Evolutionary conservation across 305 asterid genomes (phyloP), one percentile per base, ranked within the genome.

Genomic region (Rubia tinctorum): DNA sequence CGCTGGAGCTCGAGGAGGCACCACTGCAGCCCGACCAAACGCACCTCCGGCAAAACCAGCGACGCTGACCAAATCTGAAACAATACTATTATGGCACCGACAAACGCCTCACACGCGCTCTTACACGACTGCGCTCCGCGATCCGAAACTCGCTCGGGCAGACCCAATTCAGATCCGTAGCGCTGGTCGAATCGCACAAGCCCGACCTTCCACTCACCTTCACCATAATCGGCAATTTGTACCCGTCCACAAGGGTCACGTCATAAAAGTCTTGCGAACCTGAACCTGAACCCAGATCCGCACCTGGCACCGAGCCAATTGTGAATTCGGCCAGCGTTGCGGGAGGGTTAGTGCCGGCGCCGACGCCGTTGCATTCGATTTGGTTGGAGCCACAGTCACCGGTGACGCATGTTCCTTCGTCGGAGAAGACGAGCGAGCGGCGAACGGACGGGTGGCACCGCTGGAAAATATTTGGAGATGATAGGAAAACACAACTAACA

Each of bases 191-290:
- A 12, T 69, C 78, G 30, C 88, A 84, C 27, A 78, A 9, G 37
- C 88, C 88, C 39, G 82, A 66, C 59, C 88, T 86, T 23, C 85
- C 81, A 67, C 13, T 22, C 4, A 86, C 72, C 17, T 80, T 80
- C 7, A 84, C 74, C 1, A 64, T 78, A 79, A 84, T 74, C 22
- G 83, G 86, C 49, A 84, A 42, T 66, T 85, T 1, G 76, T 83
- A 85, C 8, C 87, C 89, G 37, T 85, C 89, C 4, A 85, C 89
- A 6, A 85, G 78, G 74, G 87, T 85, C 17, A 85, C 86, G 20
- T 83, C 89, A 47, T 85, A 85, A 40, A 81, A 85, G 42, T 85
- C 89, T 37, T 79, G 84, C 9, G 23, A 2, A n/a, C 83, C 80
- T 10, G 79, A 47, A 42, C 14, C 23, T 2, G 78, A 43, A 67